Percentiles rank a stretch among this genome's conserved stretches.
Conservation (phyloP, 2,329 filamentous ascomycete genomes). For the Neophaeococcomyces mojaviensis region DNA sequence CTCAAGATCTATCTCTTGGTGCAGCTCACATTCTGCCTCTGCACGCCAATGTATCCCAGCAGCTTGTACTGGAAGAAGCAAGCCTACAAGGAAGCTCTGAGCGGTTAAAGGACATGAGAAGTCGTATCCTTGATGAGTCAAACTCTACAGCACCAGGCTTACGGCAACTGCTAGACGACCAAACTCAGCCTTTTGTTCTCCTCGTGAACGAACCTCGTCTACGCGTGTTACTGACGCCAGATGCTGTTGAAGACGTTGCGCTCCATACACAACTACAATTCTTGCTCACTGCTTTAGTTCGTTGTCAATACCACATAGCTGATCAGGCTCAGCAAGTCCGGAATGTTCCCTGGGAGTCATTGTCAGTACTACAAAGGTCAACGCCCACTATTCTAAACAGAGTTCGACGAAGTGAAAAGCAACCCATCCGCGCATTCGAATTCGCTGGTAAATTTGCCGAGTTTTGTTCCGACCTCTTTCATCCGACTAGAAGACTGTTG, state of each 20-base stretch:
- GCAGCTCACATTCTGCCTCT: background rate
- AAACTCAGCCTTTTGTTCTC: too few relatives aligned
- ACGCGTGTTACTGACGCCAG: background rate
- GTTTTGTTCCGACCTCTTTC: conserved; percentile 5
- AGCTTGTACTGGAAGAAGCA: too few relatives aligned
- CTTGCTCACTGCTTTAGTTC: conserved; percentile 1
- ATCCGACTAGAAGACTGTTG: background rate
- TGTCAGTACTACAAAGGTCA: background rate
- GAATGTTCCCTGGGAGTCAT: too few relatives aligned
- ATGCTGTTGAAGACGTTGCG: background rate
- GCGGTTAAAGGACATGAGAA: too few relatives aligned
- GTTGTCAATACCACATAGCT: background rate
- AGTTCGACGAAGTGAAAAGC: background rate
- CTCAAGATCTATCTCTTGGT: conserved; percentile 11
- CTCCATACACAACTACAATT: background rate
- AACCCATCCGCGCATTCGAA: background rate
- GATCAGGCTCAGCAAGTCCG: too few relatives aligned
- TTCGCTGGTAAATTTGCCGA: background rate
- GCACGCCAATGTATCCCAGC: too few relatives aligned
- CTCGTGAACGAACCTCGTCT: conserved; percentile 3
- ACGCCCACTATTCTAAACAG: too few relatives aligned
- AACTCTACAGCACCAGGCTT: too few relatives aligned
- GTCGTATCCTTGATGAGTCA: too few relatives aligned
- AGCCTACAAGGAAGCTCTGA: too few relatives aligned
- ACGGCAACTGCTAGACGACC: too few relatives aligned